Percentiles rank a stretch among this genome's conserved stretches.
Conservation (phyloP, 2,329 filamentous ascomycete genomes). For the Calonectria hongkongensis region DNA sequence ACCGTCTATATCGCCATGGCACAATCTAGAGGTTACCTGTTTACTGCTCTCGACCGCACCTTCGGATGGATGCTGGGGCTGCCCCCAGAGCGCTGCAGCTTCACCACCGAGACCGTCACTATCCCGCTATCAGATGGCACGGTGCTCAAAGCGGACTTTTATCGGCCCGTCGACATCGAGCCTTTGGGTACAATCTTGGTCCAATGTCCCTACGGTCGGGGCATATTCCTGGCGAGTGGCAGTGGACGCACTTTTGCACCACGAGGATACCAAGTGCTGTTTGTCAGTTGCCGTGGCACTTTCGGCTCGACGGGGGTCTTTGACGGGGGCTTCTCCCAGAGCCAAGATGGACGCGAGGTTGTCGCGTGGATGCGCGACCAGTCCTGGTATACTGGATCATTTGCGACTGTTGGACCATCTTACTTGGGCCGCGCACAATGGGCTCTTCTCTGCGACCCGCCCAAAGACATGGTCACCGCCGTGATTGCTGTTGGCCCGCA, state of each 20-base stretch:
- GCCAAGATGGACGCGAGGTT: background rate
- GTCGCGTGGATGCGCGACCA: slow-evolving; percentile 17
- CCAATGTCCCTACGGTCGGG: background rate
- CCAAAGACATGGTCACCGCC: slow-evolving; percentile 10
- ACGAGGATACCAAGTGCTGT: background rate
- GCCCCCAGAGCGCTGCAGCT: slow-evolving; percentile 2
- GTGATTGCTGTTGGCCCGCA: slow-evolving; percentile 1
- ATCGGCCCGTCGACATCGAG: background rate
- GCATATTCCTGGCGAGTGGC: background rate
- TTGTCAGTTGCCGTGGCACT: slow-evolving; percentile 1
- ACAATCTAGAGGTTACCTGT: background rate
- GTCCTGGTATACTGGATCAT: background rate
- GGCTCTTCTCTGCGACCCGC: slow-evolving; percentile 9
- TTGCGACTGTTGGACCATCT: slow-evolving; percentile 2
- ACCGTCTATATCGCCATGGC: background rate
- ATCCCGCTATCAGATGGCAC: slow-evolving; percentile 1
- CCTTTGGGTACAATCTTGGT: slow-evolving; percentile 10
- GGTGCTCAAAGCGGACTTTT: background rate
- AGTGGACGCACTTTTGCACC: background rate
- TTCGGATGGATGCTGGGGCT: slow-evolving; percentile 5
- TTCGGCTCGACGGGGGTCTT: slow-evolving; percentile 2
- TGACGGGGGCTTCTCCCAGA: background rate
- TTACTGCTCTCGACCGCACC: background rate
- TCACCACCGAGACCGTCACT: slow-evolving; percentile 2
- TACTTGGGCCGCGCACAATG: slow-evolving; percentile 7